These are phyloP conservation scores for Phytophthora litchii DNA, from an alignment of 352 stramenopile species.

Conservation along the genomic window DNA sequence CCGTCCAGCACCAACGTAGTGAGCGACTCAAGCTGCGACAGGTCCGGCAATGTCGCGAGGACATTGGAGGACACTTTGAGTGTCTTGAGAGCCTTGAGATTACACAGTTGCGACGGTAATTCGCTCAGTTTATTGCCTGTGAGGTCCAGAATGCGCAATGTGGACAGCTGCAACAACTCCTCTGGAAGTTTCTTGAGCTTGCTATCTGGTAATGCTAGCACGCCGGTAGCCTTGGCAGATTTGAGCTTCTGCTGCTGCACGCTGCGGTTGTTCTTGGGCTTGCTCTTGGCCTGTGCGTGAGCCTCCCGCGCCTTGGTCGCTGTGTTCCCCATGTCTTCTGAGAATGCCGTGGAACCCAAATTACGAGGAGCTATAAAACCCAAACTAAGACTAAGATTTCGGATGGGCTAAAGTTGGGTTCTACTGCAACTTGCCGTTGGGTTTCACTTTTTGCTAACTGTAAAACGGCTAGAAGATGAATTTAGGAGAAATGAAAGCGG, in stretches of 20 bases:
- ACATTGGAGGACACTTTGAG: slow-evolving; percentile 76
- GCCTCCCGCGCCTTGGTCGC: slow-evolving; percentile 73
- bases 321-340: slow-evolving; percentile 57
- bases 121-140: slow-evolving; percentile 67
- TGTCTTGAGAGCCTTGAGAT: slow-evolving; percentile 64
- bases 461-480: too few relatives aligned
- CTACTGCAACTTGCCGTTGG: too few relatives aligned
- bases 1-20: slow-evolving; percentile 78
- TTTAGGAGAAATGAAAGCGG: too few relatives aligned
- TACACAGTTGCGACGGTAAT: slow-evolving; percentile 45
- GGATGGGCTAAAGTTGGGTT: too few relatives aligned
- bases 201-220: slow-evolving; percentile 71
- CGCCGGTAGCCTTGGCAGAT: slow-evolving; percentile 56
- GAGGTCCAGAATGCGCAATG: slow-evolving; percentile 75
- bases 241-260: slow-evolving; percentile 85
- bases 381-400: too few relatives aligned
- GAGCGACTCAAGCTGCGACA: slow-evolving; percentile 68
- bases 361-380: too few relatives aligned
- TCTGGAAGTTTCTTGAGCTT: slow-evolving; percentile 80
- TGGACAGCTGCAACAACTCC: slow-evolving; percentile 56
- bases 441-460: too few relatives aligned
- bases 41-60: slow-evolving; percentile 61
- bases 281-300: slow-evolving; percentile 73
- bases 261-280: slow-evolving; percentile 78
- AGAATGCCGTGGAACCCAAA: too few relatives aligned